phyloP scores from a whole-genome alignment of 2,329 filamentous ascomycete genomes.

The Curvularia eragrostidis region DNA sequence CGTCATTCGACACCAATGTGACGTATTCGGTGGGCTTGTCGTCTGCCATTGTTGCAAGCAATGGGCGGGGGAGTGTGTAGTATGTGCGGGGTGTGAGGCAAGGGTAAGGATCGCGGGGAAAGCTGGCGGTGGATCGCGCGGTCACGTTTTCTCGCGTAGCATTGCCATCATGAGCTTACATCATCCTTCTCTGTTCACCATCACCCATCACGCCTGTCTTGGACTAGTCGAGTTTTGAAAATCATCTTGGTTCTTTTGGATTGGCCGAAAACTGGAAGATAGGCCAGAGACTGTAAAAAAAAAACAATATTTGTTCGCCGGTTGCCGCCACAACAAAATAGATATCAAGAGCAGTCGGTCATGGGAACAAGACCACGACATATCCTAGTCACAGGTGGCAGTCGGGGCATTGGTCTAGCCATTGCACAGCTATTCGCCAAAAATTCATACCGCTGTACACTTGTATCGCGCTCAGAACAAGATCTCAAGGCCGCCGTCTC shows the following conservation, averaged over 20 bases:
- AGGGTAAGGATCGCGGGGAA: constrained; percentile 16
- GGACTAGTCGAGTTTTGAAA: neutral
- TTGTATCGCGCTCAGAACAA: constrained; percentile 40
- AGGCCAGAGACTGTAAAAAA: neutral
- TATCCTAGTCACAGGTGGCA: constrained; percentile 49
- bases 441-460: constrained; percentile 38
- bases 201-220: neutral
- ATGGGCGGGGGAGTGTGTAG: neutral
- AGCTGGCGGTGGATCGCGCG: constrained; percentile 23
- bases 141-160: constrained; percentile 38
- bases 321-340: neutral
- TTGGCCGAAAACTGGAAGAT: no score
- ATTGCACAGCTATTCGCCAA: constrained; percentile 46
- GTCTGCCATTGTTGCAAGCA: constrained; percentile 29
- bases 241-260: neutral
- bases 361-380: constrained; percentile 26
- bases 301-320: neutral
- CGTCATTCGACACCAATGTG: constrained; percentile 77
- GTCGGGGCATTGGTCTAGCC: constrained; percentile 49
- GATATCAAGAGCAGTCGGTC: neutral
- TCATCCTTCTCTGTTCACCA: neutral
- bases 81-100: neutral
- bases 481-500: constrained; percentile 34
- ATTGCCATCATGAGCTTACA: neutral
- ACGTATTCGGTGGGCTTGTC: constrained; percentile 67